These are phyloP conservation scores for Paecilomyces sp. DNA, from an alignment of 2,329 filamentous ascomycete genomes.

Conservation along the genomic window DNA sequence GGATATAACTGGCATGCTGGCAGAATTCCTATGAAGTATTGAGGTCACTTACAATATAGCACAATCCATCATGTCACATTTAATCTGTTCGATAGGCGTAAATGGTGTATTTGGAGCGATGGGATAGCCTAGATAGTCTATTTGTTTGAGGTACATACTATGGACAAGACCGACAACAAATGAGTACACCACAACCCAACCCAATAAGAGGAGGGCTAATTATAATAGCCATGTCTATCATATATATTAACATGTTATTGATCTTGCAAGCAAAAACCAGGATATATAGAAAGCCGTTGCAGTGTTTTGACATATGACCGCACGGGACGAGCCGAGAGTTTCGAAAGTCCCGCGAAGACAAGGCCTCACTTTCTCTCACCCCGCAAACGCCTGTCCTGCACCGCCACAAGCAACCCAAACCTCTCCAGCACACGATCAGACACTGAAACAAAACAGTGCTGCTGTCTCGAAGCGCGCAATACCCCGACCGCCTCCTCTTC, in stretches of 20 bases:
- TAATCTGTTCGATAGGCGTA: background rate
- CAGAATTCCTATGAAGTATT: slow-evolving; percentile 19
- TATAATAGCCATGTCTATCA: too few relatives aligned
- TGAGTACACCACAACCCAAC: too few relatives aligned
- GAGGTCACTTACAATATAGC: background rate
- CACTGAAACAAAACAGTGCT: background rate
- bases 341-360: background rate
- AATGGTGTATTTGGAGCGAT: background rate
- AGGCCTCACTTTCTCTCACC: background rate
- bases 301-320: background rate
- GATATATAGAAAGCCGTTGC: too few relatives aligned
- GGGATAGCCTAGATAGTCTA: too few relatives aligned
- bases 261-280: too few relatives aligned
- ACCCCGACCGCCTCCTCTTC: background rate
- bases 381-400: background rate
- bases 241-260: too few relatives aligned
- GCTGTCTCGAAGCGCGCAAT: background rate
- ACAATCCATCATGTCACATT: background rate
- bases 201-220: too few relatives aligned
- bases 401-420: background rate
- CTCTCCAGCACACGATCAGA: background rate
- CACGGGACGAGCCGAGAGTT: background rate
- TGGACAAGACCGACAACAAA: too few relatives aligned
- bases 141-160: too few relatives aligned
- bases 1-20: slow-evolving; percentile 21